These are phyloP conservation scores for Trichaptum fuscoviolaceum DNA, from an alignment of 768 basidiomycete genomes.

Conservation along the genomic window DNA sequence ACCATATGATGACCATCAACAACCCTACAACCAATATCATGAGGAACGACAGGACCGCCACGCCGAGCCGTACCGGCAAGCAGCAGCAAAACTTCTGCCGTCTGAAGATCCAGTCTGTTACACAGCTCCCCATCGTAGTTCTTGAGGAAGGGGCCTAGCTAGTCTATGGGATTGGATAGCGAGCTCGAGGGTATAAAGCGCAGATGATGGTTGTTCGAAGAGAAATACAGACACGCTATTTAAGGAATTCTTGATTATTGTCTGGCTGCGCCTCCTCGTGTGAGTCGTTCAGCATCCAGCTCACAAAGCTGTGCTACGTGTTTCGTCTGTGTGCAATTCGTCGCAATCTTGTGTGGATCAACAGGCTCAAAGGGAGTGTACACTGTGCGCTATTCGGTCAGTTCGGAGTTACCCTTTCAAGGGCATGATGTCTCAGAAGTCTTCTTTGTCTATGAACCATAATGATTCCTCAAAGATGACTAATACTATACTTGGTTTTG, in stretches of 20 bases:
- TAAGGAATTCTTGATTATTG: not conserved
- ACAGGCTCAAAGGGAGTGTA: not conserved
- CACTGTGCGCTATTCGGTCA: not conserved
- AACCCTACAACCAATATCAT: conserved; percentile 50
- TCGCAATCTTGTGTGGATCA: not conserved
- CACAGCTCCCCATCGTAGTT: not conserved
- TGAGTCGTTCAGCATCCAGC: not conserved
- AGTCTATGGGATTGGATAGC: not conserved
- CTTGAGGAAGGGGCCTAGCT: not conserved
- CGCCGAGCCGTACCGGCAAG: conserved; percentile 57
- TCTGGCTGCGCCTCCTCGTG: not conserved
- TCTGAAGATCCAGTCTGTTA: conserved; percentile 30
- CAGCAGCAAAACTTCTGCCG: conserved; percentile 58
- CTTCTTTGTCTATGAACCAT: not conserved
- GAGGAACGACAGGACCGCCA: conserved; percentile 48
- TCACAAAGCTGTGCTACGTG: no score
- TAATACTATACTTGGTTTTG: no score
- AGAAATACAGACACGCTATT: not conserved
- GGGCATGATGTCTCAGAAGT: not conserved
- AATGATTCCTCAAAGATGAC: not conserved
- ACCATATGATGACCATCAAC: conserved; percentile 54
- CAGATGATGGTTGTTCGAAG: not conserved
- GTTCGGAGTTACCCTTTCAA: not conserved
- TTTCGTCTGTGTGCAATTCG: no score
- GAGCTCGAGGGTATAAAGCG: not conserved